phyloP scores from a whole-genome alignment of 179 eudicot species.

The Patellifolia procumbens region DNA sequence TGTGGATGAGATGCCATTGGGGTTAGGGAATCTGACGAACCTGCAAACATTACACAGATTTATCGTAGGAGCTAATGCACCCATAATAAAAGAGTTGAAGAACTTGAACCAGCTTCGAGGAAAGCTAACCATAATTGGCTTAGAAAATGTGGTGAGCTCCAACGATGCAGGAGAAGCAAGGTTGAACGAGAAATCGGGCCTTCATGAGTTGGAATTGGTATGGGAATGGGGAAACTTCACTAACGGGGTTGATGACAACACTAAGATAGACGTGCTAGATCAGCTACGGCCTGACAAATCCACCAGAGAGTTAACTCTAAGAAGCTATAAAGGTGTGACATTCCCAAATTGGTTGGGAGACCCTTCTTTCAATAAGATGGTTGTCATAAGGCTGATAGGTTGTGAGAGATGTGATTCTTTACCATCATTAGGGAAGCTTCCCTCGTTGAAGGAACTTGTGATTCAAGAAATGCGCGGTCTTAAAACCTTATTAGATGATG shows the following conservation, averaged over 20 bases:
- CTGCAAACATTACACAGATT: slow-evolving; percentile 12
- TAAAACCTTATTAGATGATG: neutral
- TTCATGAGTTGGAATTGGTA: slow-evolving; percentile 11
- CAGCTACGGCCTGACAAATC: slow-evolving; percentile 13
- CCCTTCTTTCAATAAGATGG: slow-evolving; percentile 12
- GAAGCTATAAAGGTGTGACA: slow-evolving; percentile 1
- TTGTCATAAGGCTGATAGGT: neutral
- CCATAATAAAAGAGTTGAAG: slow-evolving; percentile 12
- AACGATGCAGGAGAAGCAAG: slow-evolving; percentile 10
- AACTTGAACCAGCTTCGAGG: neutral
- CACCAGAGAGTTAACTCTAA: neutral
- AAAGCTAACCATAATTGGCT: neutral
- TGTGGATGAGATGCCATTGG: slow-evolving; percentile 13
- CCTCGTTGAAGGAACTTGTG: slow-evolving; percentile 18
- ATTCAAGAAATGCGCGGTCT: slow-evolving; percentile 16
- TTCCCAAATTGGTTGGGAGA: slow-evolving; percentile 24
- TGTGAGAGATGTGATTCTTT: slow-evolving; percentile 17
- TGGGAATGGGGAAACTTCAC: slow-evolving; percentile 10
- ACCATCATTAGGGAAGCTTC: slow-evolving; percentile 14
- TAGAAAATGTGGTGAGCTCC: slow-evolving; percentile 16
- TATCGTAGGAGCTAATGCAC: slow-evolving; percentile 6
- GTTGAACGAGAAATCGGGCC: slow-evolving; percentile 7
- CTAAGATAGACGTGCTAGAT: slow-evolving; percentile 3
- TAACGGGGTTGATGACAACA: slow-evolving; percentile 13
- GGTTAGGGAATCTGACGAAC: slow-evolving; percentile 1